Evolutionary conservation across 2,329 filamentous ascomycete species (phyloP), one percentile per base, ranked within the genome.

Genomic region (Dendrostoma leiphaemia): DNA sequence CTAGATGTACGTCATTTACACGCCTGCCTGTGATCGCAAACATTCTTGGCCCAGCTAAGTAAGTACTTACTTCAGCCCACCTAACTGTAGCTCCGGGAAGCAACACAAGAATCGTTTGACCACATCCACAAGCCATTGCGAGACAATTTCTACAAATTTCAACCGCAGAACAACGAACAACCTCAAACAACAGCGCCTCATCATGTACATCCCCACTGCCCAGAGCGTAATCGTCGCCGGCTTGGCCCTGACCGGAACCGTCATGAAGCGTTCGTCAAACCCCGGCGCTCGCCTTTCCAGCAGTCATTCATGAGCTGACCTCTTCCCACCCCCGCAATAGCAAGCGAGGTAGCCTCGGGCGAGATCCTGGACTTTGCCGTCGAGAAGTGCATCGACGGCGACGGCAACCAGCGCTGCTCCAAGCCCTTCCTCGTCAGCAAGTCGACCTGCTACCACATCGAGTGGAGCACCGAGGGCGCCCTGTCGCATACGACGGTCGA

Each of bases 401-500:
- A 72, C 15, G 69, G 71, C 31, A 70, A 74, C 59, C 61, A 62
- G 29, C 68, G 71, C 19, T 74, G 71, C 64, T 65, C 68, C 28
- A 66, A 70, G 43, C 73, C 73, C 5, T 76, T 76, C 63, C 59
- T 68, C 17, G 73, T 73, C 19, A 56, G 62, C 19, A 66, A 68
- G 46, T 64, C 64, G 32, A 66, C 65, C 7, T 76, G 73, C 67
- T 75, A 75, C 63, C 61, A 63, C n/a, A 56, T 76, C 17, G 63
- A 69, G 40, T 75, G 73, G 73, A 60, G 55, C n/a, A 75, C 72
- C 13, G 68, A 71, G 9, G 69, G 73, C 17, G 54, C 64, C 1
- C 46, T 77, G 9, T 71, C 68, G 12, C 74, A 77, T 58, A 74
- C 70, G 2, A 73, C 71, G 1, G 67, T 66, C 46, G 71, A 73